These are phyloP conservation scores for Neurospora intermedia DNA, from an alignment of 495 filamentous ascomycete genomes.

Conservation along the genomic window DNA sequence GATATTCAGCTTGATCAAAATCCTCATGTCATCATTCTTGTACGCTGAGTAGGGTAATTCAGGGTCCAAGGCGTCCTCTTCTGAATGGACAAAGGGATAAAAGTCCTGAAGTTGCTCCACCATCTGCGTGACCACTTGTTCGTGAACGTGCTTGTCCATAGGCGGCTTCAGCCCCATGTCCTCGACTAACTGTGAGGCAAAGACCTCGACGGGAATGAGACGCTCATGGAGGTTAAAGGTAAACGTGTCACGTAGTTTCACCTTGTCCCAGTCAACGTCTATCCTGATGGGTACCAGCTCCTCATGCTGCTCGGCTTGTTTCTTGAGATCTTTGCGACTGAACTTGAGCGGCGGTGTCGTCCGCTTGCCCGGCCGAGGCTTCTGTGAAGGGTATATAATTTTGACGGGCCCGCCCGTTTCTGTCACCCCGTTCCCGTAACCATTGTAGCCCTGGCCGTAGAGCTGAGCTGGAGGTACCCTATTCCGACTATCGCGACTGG, in stretches of 20 bases:
- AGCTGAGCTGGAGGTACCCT: slow-evolving; percentile 36
- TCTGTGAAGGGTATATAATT: slow-evolving; percentile 65
- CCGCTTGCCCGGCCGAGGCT: slow-evolving; percentile 62
- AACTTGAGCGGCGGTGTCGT: slow-evolving; percentile 60
- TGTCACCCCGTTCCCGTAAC: slow-evolving; percentile 78
- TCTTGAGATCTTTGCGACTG: slow-evolving; percentile 63
- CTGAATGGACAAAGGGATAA: slow-evolving; percentile 78
- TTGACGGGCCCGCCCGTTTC: slow-evolving; percentile 43
- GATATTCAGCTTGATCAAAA: slow-evolving; percentile 90
- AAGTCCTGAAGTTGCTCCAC: slow-evolving; percentile 87
- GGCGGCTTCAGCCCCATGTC: slow-evolving; percentile 68
- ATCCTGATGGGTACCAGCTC: slow-evolving; percentile 83
- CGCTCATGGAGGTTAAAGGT: slow-evolving; percentile 97
- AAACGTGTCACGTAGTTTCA: slow-evolving; percentile 93
- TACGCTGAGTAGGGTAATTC: slow-evolving; percentile 85
- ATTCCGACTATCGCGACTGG: slow-evolving; percentile 11
- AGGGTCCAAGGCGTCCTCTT: slow-evolving; percentile 84
- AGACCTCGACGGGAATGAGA: slow-evolving; percentile 63
- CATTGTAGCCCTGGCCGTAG: slow-evolving; percentile 73
- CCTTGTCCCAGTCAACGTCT: slow-evolving; percentile 91
- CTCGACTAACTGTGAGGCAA: slow-evolving; percentile 82
- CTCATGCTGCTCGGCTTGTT: slow-evolving; percentile 81
- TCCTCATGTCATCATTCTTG: slow-evolving; percentile 98
- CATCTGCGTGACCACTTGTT: slow-evolving; percentile 69
- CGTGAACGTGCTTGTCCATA: slow-evolving; percentile 55